Evolutionary conservation across 129 eudicot species (phyloP).

Genomic region (Artemisia argyi): DNA sequence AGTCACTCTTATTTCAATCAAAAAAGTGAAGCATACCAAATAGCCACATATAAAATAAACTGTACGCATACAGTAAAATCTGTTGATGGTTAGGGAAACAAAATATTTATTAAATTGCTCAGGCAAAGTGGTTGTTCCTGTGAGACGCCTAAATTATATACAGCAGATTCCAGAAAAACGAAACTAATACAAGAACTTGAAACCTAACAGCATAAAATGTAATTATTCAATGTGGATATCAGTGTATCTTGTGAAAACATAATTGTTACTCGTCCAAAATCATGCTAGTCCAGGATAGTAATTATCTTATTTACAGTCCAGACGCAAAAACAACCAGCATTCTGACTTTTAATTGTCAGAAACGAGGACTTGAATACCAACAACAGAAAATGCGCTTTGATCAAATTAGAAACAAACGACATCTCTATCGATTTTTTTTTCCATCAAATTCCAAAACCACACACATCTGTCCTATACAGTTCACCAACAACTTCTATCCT

Average conservation of each 20-base stretch:
- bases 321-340: slow-evolving; percentile 1
- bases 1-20: background rate
- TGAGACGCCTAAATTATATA: background rate
- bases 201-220: background rate
- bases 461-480: no score
- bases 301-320: background rate
- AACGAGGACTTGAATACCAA: no score
- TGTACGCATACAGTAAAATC: background rate
- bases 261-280: background rate
- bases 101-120: background rate
- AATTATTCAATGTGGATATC: background rate
- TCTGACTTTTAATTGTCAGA: background rate
- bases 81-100: background rate
- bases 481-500: no score
- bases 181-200: slow-evolving; percentile 6
- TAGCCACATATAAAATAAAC: background rate
- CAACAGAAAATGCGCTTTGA: no score
- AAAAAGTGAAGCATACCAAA: background rate
- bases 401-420: no score
- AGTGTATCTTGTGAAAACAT: background rate
- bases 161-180: background rate
- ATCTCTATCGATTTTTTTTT: no score
- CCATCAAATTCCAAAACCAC: no score
- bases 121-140: background rate
- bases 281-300: background rate